A percentile compares a stretch with the other conserved stretches of the same genome.
Evolutionary conservation across 2,329 filamentous ascomycete genomes (phyloP).

Genomic region (Pyrenophora graminea): DNA sequence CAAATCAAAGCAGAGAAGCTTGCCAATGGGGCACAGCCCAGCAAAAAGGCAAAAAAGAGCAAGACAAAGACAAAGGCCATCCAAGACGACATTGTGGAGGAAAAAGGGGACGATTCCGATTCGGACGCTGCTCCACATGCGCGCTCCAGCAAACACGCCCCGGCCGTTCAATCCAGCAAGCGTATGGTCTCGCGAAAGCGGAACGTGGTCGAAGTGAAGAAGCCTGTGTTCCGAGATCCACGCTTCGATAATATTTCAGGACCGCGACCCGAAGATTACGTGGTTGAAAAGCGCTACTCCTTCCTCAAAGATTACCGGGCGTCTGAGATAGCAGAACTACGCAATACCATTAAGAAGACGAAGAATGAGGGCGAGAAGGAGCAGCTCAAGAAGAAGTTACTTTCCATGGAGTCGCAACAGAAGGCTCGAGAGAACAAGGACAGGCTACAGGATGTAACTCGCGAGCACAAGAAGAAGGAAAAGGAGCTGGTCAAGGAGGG

Average conservation of each 20-base stretch:
- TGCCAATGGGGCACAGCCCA: constrained; percentile 26
- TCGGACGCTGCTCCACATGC: constrained; percentile 45
- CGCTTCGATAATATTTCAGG: constrained; percentile 76
- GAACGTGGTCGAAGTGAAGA: constrained; percentile 68
- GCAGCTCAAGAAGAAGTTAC: constrained; percentile 70
- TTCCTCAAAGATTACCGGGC: constrained; percentile 88
- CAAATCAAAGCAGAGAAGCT: constrained; percentile 50
- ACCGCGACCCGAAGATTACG: constrained; percentile 58
- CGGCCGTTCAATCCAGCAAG: constrained; percentile 80
- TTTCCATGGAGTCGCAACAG: constrained; percentile 77
- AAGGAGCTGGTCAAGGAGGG: constrained; percentile 83
- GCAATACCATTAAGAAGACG: constrained; percentile 66
- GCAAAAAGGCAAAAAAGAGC: constrained; percentile 25
- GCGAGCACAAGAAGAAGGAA: constrained; percentile 79
- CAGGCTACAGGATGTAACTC: constrained; percentile 68
- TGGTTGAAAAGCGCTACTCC: constrained; percentile 73
- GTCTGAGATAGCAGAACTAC: constrained; percentile 78
- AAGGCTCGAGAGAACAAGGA: constrained; percentile 73
- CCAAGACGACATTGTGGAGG: constrained; percentile 15
- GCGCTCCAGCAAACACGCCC: constrained; percentile 83
- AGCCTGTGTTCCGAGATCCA: constrained; percentile 72
- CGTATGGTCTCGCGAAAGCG: constrained; percentile 80
- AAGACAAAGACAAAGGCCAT: constrained; percentile 13
- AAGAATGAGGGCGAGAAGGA: constrained; percentile 70
- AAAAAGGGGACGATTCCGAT: constrained; percentile 36